Conservation (phyloP, 75 land plant genomes). For the Ceratopteris richardii region DNA sequence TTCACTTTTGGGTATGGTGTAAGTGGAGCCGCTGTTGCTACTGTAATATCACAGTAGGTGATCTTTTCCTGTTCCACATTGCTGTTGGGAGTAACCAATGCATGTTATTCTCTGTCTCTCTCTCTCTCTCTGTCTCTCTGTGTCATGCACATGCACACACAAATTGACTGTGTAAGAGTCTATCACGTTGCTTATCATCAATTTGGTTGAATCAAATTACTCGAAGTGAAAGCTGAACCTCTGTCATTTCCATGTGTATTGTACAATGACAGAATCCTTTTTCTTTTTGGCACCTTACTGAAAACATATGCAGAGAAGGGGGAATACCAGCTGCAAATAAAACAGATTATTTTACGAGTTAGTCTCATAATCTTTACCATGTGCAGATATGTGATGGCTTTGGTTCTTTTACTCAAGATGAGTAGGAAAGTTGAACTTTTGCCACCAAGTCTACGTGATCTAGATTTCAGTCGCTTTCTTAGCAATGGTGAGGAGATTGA, state of each 20-base stretch:
- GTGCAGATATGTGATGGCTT: constrained; percentile 58
- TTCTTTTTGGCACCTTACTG: too few species aligned
- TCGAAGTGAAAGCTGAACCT: neutral
- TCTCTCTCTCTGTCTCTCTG: neutral
- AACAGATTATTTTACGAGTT: too few species aligned
- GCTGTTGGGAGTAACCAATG: neutral
- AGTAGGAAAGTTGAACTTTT: constrained; percentile 48
- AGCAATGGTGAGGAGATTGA: constrained; percentile 50
- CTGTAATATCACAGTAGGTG: constrained; percentile 83
- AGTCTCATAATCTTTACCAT: neutral
- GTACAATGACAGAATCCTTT: too few species aligned
- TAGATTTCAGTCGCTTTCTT: constrained; percentile 66
- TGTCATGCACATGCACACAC: neutral
- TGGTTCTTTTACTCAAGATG: constrained; percentile 53
- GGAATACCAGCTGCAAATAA: neutral
- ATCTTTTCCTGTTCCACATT: neutral
- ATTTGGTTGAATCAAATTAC: too few species aligned
- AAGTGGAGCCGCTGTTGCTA: constrained; percentile 95
- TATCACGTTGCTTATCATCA: too few species aligned
- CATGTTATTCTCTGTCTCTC: neutral
- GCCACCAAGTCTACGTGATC: constrained; percentile 58
- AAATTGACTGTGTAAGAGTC: neutral
- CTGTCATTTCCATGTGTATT: too few species aligned
- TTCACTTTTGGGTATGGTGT: constrained; percentile 55
- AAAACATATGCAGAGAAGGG: too few species aligned